These are phyloP conservation scores for Penicillium sp. DNA, from an alignment of 2,329 filamentous ascomycete genomes.

Conservation along the genomic window DNA sequence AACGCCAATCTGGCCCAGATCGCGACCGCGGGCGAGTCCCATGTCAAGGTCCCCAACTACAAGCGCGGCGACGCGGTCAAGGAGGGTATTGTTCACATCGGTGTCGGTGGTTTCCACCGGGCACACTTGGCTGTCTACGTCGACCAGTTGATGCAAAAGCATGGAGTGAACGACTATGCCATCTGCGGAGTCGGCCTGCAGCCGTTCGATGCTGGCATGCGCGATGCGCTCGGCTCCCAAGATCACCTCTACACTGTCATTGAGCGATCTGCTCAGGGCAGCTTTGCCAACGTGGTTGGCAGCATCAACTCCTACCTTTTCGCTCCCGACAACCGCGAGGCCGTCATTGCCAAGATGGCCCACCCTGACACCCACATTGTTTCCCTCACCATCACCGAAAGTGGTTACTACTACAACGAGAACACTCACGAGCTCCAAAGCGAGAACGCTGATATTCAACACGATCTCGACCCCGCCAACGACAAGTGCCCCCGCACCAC, in stretches of 20 bases:
- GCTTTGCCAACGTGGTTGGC: constrained; percentile 45
- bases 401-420: constrained; percentile 54
- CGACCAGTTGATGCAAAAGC: constrained; percentile 45
- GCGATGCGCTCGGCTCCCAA: constrained; percentile 45
- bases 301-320: constrained; percentile 51
- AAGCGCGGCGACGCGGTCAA: constrained; percentile 41
- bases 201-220: constrained; percentile 48
- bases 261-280: constrained; percentile 50
- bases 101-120: constrained; percentile 52
- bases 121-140: constrained; percentile 51
- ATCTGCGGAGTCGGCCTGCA: constrained; percentile 50
- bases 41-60: constrained; percentile 41
- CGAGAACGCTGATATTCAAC: constrained; percentile 47
- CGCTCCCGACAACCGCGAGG: constrained; percentile 47
- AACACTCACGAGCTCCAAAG: constrained; percentile 50
- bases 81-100: constrained; percentile 51
- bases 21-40: constrained; percentile 18
- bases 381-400: constrained; percentile 52
- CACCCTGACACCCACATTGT: constrained; percentile 51
- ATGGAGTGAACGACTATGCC: constrained; percentile 43
- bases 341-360: constrained; percentile 52
- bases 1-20: constrained; percentile 38
- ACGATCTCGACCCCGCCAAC: constrained; percentile 42
- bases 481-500: constrained; percentile 43
- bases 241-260: constrained; percentile 51